Evolutionary conservation across 2,329 filamentous ascomycete genomes (phyloP).

Genomic region (Sordariomycetes sp.): DNA sequence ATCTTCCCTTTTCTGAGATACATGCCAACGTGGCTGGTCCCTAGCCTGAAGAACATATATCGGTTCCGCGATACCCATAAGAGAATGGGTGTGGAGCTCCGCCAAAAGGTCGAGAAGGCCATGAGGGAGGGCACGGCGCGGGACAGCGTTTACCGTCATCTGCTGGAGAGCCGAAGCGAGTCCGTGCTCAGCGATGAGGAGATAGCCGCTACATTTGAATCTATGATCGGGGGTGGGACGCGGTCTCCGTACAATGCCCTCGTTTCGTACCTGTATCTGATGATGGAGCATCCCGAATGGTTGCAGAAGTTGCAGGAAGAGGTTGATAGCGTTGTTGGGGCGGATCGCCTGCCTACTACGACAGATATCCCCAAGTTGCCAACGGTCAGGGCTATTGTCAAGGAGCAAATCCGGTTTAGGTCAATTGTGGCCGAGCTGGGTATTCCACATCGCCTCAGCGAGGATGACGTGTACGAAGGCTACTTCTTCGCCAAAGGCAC

Average conservation of each 20-base stretch:
- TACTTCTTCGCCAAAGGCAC: slow-evolving; percentile 42
- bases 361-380: slow-evolving; percentile 25
- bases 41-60: slow-evolving; percentile 3
- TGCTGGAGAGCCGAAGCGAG: slow-evolving; percentile 3
- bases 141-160: slow-evolving; percentile 4
- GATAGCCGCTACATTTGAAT: slow-evolving; percentile 17
- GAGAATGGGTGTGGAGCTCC: slow-evolving; percentile 5
- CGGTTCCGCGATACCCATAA: slow-evolving; percentile 7
- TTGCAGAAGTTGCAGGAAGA: slow-evolving; percentile 25
- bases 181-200: slow-evolving; percentile 12
- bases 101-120: slow-evolving; percentile 6
- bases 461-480: slow-evolving; percentile 42
- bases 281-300: slow-evolving; percentile 20
- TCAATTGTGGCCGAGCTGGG: slow-evolving; percentile 27
- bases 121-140: slow-evolving; percentile 3
- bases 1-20: slow-evolving; percentile 17
- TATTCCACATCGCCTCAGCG: slow-evolving; percentile 40
- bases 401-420: slow-evolving; percentile 41
- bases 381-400: slow-evolving; percentile 26
- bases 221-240: slow-evolving; percentile 24
- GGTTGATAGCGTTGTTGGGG: slow-evolving; percentile 25
- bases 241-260: slow-evolving; percentile 23
- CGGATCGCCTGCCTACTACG: slow-evolving; percentile 22
- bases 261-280: slow-evolving; percentile 15
- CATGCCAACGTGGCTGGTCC: slow-evolving; percentile 16